phyloP scores from a whole-genome alignment of 129 eudicot species.

The Glebionis coronaria region DNA sequence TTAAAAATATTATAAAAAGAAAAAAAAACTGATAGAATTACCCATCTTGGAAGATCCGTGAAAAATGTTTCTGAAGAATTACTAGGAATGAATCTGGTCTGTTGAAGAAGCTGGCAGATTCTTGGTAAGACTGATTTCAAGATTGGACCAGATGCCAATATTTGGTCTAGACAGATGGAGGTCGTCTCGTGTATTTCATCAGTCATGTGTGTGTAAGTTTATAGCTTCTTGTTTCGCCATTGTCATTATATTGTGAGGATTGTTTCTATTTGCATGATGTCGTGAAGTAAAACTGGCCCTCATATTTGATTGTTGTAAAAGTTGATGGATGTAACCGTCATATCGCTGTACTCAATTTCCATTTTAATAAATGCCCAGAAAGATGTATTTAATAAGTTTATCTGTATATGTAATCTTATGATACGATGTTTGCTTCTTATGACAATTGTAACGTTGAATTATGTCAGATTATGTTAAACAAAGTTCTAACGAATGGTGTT shows the following conservation, averaged over 20 bases:
- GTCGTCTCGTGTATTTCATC: not conserved
- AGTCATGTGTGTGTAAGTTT: not conserved
- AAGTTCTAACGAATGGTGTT: too few species aligned
- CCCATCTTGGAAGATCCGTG: slow-evolving; percentile 9
- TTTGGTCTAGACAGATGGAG: slow-evolving; percentile 8
- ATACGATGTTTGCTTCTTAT: not conserved
- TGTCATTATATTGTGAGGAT: slow-evolving; percentile 7
- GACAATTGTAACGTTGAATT: not conserved
- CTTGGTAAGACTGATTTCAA: slow-evolving; percentile 22
- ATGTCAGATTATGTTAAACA: too few species aligned
- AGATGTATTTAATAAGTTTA: not conserved
- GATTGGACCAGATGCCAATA: not conserved
- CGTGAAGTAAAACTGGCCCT: not conserved
- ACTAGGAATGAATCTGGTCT: slow-evolving; percentile 2
- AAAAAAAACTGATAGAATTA: not conserved
- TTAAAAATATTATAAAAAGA: not conserved
- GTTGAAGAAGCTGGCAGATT: slow-evolving; percentile 8
- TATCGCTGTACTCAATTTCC: slow-evolving; percentile 6
- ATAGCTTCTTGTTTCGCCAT: not conserved
- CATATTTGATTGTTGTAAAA: slow-evolving; percentile 15
- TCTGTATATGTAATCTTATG: not conserved
- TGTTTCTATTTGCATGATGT: not conserved
- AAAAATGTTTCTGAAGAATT: not conserved
- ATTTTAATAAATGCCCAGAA: slow-evolving; percentile 14
- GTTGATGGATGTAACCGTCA: slow-evolving; percentile 17